Evolutionary conservation across 331 rosid species (phyloP).

Genomic region (Quercus phellos): DNA sequence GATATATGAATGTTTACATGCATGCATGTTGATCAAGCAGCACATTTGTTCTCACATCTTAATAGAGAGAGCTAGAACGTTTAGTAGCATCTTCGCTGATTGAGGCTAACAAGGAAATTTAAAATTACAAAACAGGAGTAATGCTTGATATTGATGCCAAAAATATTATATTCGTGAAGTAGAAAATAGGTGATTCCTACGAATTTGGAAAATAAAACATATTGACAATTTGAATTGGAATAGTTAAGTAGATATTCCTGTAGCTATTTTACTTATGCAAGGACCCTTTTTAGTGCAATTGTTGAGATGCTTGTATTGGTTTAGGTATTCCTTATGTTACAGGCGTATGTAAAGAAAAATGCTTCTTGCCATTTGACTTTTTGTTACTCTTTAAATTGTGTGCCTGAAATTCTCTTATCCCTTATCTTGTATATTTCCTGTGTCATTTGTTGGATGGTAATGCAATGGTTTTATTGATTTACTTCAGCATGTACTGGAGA

Average conservation of each 20-base stretch:
- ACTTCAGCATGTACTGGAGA: constrained; percentile 61
- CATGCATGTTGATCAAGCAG: background rate
- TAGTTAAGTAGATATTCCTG: too few species aligned
- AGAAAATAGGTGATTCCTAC: background rate
- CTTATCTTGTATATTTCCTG: constrained; percentile 1
- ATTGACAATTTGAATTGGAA: too few species aligned
- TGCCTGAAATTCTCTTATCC: background rate
- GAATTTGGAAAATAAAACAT: too few species aligned
- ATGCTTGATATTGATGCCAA: background rate
- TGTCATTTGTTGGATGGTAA: background rate
- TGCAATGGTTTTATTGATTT: background rate
- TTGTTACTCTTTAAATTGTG: background rate
- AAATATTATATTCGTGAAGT: background rate
- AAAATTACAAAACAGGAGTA: background rate
- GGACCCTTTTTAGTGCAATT: background rate
- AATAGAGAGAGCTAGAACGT: background rate
- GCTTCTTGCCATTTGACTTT: background rate
- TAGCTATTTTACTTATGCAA: too few species aligned
- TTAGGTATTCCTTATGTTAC: background rate
- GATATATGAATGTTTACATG: background rate
- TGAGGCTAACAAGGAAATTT: background rate
- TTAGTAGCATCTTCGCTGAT: background rate
- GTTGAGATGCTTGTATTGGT: background rate
- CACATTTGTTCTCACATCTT: background rate
- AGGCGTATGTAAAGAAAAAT: background rate